Evolutionary conservation across 2,329 filamentous ascomycete species (phyloP).

Genomic region (Ascochyta rabiei): DNA sequence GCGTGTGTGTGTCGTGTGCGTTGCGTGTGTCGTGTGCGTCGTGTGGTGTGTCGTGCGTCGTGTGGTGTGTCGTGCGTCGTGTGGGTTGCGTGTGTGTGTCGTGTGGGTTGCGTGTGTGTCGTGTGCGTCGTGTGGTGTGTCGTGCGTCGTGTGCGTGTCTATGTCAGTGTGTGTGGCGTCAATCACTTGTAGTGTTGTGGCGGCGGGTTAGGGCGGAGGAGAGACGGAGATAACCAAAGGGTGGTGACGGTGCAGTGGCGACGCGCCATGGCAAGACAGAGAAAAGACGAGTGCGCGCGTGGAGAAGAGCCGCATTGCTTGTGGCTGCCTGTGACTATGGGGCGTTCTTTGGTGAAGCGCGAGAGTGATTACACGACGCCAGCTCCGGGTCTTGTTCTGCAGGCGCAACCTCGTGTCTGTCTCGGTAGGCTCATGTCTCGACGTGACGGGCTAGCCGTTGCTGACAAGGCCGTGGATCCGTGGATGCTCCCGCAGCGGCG

Average conservation of each 20-base stretch:
- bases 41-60: no score
- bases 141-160: background rate
- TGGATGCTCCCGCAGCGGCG: background rate
- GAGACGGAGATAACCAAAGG: conserved; percentile 20
- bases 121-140: background rate
- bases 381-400: background rate
- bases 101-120: background rate
- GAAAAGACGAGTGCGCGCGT: conserved; percentile 17
- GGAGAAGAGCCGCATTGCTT: conserved; percentile 21
- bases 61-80: no score
- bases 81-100: background rate
- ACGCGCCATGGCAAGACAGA: conserved; percentile 19
- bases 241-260: conserved; percentile 18
- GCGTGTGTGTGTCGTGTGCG: no score
- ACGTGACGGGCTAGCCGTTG: background rate
- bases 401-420: background rate
- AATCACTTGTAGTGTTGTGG: background rate
- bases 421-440: background rate
- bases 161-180: background rate
- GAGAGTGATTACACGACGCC: no score
- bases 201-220: conserved; percentile 5
- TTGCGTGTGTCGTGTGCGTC: no score
- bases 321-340: background rate
- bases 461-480: background rate
- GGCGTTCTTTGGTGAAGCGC: no score